Conservation (phyloP, 1,284 basidiomycete species). For the Tilletia horrida region DNA sequence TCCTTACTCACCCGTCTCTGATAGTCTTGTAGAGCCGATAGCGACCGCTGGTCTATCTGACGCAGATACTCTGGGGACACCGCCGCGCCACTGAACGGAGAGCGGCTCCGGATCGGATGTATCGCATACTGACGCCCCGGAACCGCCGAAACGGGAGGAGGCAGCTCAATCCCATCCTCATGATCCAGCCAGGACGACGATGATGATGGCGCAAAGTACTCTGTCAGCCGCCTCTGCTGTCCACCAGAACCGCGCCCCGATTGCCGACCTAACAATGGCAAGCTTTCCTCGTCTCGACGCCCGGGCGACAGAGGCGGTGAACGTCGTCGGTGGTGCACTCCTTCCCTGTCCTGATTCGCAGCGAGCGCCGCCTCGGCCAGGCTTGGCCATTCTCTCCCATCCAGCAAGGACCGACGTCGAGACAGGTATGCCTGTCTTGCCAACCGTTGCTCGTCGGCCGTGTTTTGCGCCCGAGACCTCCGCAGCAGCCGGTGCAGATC, state of each 20-base stretch:
- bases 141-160: not conserved
- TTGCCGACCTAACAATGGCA: too few relatives aligned
- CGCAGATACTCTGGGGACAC: slow-evolving; percentile 1
- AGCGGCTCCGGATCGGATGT: slow-evolving; percentile 2
- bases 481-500: not conserved
- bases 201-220: not conserved
- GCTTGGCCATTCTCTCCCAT: not conserved
- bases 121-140: not conserved
- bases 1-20: not conserved
- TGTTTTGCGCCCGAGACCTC: not conserved
- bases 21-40: not conserved
- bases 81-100: slow-evolving; percentile 26
- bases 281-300: too few relatives aligned
- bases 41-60: slow-evolving; percentile 2
- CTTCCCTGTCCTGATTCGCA: too few relatives aligned
- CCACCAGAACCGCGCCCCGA: too few relatives aligned
- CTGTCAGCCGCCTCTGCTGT: too few relatives aligned
- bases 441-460: not conserved
- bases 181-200: not conserved
- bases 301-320: too few relatives aligned
- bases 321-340: too few relatives aligned
- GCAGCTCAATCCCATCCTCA: not conserved
- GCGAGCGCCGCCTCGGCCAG: too few relatives aligned
- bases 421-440: not conserved
- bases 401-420: slow-evolving; percentile 8